A percentile compares a stretch with the other conserved stretches of the same genome.
phyloP scores from a whole-genome alignment of 2,329 filamentous ascomycete genomes.

The Penicillium sp. region DNA sequence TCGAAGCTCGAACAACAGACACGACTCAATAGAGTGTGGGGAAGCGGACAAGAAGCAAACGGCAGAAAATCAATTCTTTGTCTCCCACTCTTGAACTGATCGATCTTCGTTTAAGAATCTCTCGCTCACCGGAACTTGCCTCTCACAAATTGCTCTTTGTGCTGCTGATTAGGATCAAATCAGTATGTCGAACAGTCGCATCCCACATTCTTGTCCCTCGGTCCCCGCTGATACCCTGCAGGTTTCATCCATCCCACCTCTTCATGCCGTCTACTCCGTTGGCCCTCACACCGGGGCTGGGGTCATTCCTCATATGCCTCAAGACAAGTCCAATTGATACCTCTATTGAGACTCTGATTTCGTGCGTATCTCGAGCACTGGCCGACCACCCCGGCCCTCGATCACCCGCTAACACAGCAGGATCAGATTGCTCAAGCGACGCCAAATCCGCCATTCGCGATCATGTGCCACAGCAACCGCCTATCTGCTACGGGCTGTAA shows the following conservation, averaged over 20 bases:
- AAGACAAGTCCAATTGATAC: slow-evolving; percentile 72
- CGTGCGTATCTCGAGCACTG: slow-evolving; percentile 53
- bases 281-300: slow-evolving; percentile 66
- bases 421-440: slow-evolving; percentile 76
- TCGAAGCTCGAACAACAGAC: slow-evolving; percentile 11
- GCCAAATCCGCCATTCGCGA: slow-evolving; percentile 83
- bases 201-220: background rate
- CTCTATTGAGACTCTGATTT: slow-evolving; percentile 77
- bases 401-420: slow-evolving; percentile 7
- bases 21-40: slow-evolving; percentile 23
- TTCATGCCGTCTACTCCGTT: slow-evolving; percentile 57
- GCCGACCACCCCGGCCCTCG: background rate
- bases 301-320: slow-evolving; percentile 73
- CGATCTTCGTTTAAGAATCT: background rate
- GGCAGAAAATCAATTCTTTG: slow-evolving; percentile 29
- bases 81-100: slow-evolving; percentile 22
- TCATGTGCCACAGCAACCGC: slow-evolving; percentile 88
- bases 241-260: slow-evolving; percentile 19
- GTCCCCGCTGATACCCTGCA: slow-evolving; percentile 1
- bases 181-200: background rate
- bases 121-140: background rate
- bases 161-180: background rate
- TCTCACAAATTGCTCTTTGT: background rate
- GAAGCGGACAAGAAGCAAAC: slow-evolving; percentile 26
- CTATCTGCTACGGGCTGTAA: slow-evolving; percentile 79